These are phyloP conservation scores for Penicillium olsonii DNA, from an alignment of 2,329 filamentous ascomycete species.

Conservation along the genomic window DNA sequence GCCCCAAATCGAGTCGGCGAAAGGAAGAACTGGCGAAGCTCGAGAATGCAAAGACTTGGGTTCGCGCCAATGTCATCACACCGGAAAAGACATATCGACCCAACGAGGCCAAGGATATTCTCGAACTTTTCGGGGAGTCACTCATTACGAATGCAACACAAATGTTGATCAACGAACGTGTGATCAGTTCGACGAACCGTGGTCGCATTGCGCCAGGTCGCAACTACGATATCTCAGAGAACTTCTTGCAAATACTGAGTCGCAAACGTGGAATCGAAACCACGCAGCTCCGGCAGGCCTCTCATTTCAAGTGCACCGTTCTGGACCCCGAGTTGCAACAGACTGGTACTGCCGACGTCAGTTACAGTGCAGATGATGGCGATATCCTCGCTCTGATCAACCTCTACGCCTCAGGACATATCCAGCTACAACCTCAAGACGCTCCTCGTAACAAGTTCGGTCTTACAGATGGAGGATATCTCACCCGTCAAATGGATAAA, in stretches of 20 bases:
- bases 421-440: slow-evolving; percentile 41
- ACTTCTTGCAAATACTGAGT: slow-evolving; percentile 42
- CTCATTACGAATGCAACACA: slow-evolving; percentile 44
- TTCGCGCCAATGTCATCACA: slow-evolving; percentile 50
- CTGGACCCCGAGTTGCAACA: slow-evolving; percentile 43
- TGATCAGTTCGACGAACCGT: slow-evolving; percentile 42
- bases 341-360: slow-evolving; percentile 33
- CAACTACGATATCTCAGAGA: slow-evolving; percentile 47
- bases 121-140: slow-evolving; percentile 34
- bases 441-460: slow-evolving; percentile 49
- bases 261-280: slow-evolving; percentile 43
- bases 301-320: slow-evolving; percentile 43
- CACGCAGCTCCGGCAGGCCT: slow-evolving; percentile 42
- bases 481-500: slow-evolving; percentile 50
- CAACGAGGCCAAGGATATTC: slow-evolving; percentile 36
- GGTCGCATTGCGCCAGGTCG: slow-evolving; percentile 44
- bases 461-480: slow-evolving; percentile 48
- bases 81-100: slow-evolving; percentile 44
- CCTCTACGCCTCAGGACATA: slow-evolving; percentile 37
- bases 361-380: slow-evolving; percentile 45
- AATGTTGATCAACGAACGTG: slow-evolving; percentile 42
- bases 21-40: slow-evolving; percentile 29
- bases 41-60: slow-evolving; percentile 48
- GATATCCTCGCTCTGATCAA: slow-evolving; percentile 47
- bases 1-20: slow-evolving; percentile 5